Conservation (phyloP, 305 asterid species). For the Solanum hybrid region DNA sequence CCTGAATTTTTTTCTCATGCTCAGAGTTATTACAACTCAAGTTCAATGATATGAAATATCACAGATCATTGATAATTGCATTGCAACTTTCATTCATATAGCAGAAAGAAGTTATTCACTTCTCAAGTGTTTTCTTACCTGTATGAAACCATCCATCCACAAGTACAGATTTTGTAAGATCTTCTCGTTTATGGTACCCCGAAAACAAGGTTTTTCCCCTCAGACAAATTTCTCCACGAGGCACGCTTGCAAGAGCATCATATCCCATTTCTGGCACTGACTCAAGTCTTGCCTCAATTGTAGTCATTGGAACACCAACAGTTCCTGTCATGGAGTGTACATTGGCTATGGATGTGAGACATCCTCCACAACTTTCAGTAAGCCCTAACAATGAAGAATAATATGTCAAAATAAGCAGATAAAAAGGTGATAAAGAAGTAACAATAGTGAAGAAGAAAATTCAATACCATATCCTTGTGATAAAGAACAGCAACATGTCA, state of each 20-base stretch:
- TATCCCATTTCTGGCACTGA: conserved; percentile 95
- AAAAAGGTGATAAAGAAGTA: not conserved
- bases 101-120: not conserved
- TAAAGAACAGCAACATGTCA: conserved; percentile 64
- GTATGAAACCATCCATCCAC: conserved; percentile 97
- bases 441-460: not conserved
- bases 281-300: conserved; percentile 82
- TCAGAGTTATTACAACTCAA: not conserved
- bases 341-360: conserved; percentile 70
- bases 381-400: conserved; percentile 42
- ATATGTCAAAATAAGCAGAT: not conserved
- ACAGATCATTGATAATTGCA: not conserved
- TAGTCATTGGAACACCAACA: conserved; percentile 84
- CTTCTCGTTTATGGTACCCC: conserved; percentile 77
- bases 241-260: conserved; percentile 61
- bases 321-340: conserved; percentile 75
- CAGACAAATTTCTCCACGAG: conserved; percentile 86
- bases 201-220: conserved; percentile 76
- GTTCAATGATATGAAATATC: not conserved
- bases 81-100: not conserved
- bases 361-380: conserved; percentile 77
- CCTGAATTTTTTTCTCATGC: conserved; percentile 33
- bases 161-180: conserved; percentile 53
- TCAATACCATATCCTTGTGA: conserved; percentile 81
- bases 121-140: conserved; percentile 28